Percentiles rank a stretch among this genome's conserved stretches.
Evolutionary conservation across 2,329 filamentous ascomycete genomes (phyloP).

Genomic region (Fusarium incarnatum): DNA sequence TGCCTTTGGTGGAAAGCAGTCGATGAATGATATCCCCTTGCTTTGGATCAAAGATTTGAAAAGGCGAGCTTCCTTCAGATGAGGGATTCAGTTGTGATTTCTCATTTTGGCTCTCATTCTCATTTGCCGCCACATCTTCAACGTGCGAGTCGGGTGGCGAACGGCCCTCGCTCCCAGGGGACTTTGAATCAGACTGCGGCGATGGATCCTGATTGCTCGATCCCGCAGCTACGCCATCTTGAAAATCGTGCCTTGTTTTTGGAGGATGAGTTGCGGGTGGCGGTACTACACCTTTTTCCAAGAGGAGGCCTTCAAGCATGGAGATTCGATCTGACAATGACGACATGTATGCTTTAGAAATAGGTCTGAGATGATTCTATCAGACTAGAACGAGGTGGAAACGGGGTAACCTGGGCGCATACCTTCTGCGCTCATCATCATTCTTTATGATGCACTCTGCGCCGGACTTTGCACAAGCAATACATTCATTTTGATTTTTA

Average conservation of each 20-base stretch:
- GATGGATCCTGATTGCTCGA: conserved; percentile 14
- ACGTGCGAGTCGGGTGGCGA: conserved; percentile 51
- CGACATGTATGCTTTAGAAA: conserved; percentile 69
- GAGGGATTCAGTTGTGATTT: conserved; percentile 38
- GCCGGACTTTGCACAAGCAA: conserved; percentile 63
- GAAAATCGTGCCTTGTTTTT: conserved; percentile 59
- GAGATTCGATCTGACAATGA: conserved; percentile 66
- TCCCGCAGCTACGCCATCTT: conserved; percentile 32
- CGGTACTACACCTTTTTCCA: conserved; percentile 60
- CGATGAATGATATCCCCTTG: conserved; percentile 62
- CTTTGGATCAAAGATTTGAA: conserved; percentile 54
- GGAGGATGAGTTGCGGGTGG: conserved; percentile 66
- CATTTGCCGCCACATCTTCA: conserved; percentile 48
- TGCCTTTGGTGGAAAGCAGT: conserved; percentile 61
- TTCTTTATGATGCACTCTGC: conserved; percentile 67
- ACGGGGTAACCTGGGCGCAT: conserved; percentile 22
- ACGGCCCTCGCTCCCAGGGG: conserved; percentile 41
- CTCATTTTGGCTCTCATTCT: conserved; percentile 41
- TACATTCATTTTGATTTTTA: conserved; percentile 62
- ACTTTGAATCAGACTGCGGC: conserved; percentile 19
- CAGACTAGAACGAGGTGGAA: not conserved
- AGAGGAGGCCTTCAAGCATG: conserved; percentile 63
- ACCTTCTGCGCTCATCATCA: conserved; percentile 67
- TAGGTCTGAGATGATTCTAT: conserved; percentile 55
- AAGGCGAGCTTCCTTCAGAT: conserved; percentile 49